Evolutionary conservation across 352 stramenopile genomes (phyloP), one percentile per base, ranked within the genome.

Genomic region (Phytophthora fragariae): DNA sequence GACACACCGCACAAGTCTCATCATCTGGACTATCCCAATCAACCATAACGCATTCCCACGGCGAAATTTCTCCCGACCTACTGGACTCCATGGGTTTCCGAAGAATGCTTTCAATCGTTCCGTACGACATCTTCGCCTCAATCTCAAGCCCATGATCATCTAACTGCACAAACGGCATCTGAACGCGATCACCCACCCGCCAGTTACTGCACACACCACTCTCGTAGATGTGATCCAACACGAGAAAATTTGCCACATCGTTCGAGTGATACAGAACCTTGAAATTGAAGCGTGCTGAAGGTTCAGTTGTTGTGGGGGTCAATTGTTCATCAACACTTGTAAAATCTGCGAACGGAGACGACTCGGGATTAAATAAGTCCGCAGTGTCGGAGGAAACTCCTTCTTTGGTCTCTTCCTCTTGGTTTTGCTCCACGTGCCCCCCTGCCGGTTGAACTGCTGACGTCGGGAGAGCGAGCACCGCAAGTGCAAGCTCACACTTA

Each of bases 161-260:
- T 14, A 95, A 50, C 49, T 90, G 79, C 29, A 94, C 82, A 63
- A 86, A 91, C 10, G 88, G 86, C 77, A 92, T 92, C 57, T 90
- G 81, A 15, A 97, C 81, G 6, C 85, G 80, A 59, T 97, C 86
- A 11, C 87, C 87, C 8, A 91, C 62, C n/a, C 75, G 65, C 88
- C 89, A 96, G 10, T 79, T 76, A 11, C 79, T 80, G n/a, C 79
- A 84, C n/a, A 97, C 84, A 15, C 90, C 90, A 52, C 73, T 90
- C 47, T 95, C 89, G 52, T 92, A 97, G 7, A 85, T 70, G 58
- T 96, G 86, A 59, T 95, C 85, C n/a, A 97, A 70, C 31, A 97
- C 79, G 29, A 97, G 56, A 54, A 97, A 97, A 54, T 96, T 95
- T 5, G 90, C 84, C 10, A 92, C 76, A 53, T 96, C 86, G 65